phyloP scores from a whole-genome alignment of 1,139 yeast species.

The Taiozyma onychis region DNA sequence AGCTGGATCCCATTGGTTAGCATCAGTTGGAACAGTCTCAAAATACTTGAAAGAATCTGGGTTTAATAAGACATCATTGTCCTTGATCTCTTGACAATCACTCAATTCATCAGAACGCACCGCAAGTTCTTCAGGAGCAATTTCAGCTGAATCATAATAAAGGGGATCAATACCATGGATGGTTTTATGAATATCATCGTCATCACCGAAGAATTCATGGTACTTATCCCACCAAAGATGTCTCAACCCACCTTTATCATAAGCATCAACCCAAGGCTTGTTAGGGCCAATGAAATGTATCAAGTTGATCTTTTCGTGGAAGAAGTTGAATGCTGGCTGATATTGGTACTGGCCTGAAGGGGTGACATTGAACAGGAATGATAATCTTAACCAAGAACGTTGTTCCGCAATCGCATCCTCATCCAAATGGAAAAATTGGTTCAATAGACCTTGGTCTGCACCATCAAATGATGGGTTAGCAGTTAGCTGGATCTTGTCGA shows the following conservation, averaged over 20 bases:
- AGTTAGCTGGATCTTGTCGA: constrained; percentile 28
- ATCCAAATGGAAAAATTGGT: constrained; percentile 62
- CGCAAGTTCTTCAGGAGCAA: neutral
- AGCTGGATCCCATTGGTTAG: constrained; percentile 37
- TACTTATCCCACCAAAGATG: constrained; percentile 21
- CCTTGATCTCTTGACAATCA: constrained; percentile 1
- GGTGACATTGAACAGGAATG: constrained; percentile 83
- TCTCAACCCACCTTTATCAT: constrained; percentile 13
- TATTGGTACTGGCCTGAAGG: constrained; percentile 79
- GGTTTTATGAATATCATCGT: constrained; percentile 8
- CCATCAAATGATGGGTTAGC: constrained; percentile 70
- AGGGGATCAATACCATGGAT: constrained; percentile 21
- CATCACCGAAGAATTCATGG: constrained; percentile 16
- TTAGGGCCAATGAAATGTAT: constrained; percentile 76
- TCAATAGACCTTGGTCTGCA: constrained; percentile 91
- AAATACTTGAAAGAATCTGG: constrained; percentile 20
- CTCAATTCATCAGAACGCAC: neutral
- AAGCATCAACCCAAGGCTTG: constrained; percentile 67
- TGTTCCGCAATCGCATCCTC: constrained; percentile 5
- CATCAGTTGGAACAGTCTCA: constrained; percentile 25
- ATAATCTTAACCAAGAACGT: constrained; percentile 56
- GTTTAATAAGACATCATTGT: constrained; percentile 11
- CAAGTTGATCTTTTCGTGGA: constrained; percentile 47
- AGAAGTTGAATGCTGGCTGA: constrained; percentile 70
- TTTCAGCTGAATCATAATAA: constrained; percentile 8